Evolutionary conservation across 306 rosid species (phyloP), one percentile per base, ranked within the genome.

Genomic region (Phaseolus lunatus): DNA sequence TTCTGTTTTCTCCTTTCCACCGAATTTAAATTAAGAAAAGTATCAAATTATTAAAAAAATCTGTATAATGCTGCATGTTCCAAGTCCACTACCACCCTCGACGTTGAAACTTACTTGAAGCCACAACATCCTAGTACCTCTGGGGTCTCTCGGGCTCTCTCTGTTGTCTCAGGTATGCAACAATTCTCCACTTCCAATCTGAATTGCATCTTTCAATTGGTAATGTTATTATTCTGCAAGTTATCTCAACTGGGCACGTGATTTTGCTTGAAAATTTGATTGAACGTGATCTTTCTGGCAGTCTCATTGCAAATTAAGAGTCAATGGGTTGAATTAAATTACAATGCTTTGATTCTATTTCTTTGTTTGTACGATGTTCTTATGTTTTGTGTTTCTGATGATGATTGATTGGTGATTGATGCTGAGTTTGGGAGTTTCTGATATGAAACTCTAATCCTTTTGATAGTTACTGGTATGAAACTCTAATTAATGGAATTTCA

Each of bases 211-310:
- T 9, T 18, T 59, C 52, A 27, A 22, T 18, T 22, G 57, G 29
- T 49, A 52, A 29, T 20, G 39, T 65, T 45, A 31, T 52, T 52
- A n/a, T 45, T 70, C 63, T 20, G 77, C 75, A 64, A 81, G 85
- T 75, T 67, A 52, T 70, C 59, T 66, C 78, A 73, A 53, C 58
- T 71, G 80, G 89, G 77, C 69, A 31, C 83, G 58, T 63, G 20
- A 54, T 63, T 18, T 44, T 44, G 68, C 35, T 16, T 45, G 41
- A 59, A 68, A 56, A 68, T 75, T 57, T 67, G 13, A 49, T 54
- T 37, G 12, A 47, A 18, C 61, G 20, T 44, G 11, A 18, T n/a
- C 9, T 24, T 44, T 43, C 54, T 44, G 27, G 3, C 0, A 63
- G n/a, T 37, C 24, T 37, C 29, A 18, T 7, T 35, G 18, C 20